Conservation (phyloP, 805 yeast species). For the Pichia rugopelliculosa region DNA sequence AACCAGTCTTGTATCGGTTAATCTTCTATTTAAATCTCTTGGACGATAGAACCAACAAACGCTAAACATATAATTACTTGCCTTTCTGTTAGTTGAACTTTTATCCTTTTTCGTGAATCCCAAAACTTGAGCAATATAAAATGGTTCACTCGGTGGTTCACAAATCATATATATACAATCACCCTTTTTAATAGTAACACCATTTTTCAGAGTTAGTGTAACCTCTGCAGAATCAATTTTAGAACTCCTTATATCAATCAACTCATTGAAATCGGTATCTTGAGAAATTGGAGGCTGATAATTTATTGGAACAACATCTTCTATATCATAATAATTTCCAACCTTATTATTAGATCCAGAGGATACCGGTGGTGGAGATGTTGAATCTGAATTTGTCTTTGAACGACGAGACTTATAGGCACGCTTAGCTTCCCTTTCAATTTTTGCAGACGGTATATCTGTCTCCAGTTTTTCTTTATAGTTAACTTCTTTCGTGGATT, state of each 20-base stretch:
- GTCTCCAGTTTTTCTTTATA: slow-evolving; percentile 29
- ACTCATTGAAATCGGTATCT: slow-evolving; percentile 36
- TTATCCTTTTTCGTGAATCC: slow-evolving; percentile 51
- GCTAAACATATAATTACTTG: slow-evolving; percentile 50
- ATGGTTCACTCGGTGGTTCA: slow-evolving; percentile 94
- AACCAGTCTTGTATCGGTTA: slow-evolving; percentile 65
- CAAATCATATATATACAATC: slow-evolving; percentile 78
- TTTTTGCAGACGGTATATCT: slow-evolving; percentile 14
- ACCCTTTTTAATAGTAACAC: slow-evolving; percentile 36
- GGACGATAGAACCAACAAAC: slow-evolving; percentile 93
- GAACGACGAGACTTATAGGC: neutral
- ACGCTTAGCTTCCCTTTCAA: neutral
- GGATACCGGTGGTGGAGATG: slow-evolving; percentile 1
- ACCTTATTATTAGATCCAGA: slow-evolving; percentile 1
- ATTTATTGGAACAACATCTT: slow-evolving; percentile 35
- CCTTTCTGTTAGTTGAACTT: slow-evolving; percentile 31
- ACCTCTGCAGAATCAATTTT: slow-evolving; percentile 30
- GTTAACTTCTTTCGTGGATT: slow-evolving; percentile 26
- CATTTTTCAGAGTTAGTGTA: slow-evolving; percentile 33
- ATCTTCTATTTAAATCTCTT: slow-evolving; percentile 63
- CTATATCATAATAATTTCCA: slow-evolving; percentile 20
- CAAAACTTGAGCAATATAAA: slow-evolving; percentile 76
- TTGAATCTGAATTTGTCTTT: neutral
- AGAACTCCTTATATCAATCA: slow-evolving; percentile 36
- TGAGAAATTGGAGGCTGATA: slow-evolving; percentile 41